A percentile compares a stretch with the other conserved stretches of the same genome.
phyloP scores from a whole-genome alignment of 2,329 filamentous ascomycete genomes.

The Penicillium oxalicum region DNA sequence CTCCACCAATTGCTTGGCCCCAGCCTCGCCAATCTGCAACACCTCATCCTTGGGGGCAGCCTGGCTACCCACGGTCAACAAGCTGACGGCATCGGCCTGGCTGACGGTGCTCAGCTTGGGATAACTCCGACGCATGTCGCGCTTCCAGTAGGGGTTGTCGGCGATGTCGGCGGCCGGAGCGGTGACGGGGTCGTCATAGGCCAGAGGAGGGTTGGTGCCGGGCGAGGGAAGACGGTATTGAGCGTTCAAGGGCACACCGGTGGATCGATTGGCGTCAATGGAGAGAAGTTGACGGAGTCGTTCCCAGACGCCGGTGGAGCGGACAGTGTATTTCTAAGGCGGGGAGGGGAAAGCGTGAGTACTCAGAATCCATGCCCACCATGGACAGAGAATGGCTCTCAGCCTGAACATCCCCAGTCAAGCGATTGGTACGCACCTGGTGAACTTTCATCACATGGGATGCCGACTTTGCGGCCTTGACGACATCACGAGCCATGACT shows the following conservation, averaged over 20 bases:
- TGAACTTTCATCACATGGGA: conserved; percentile 33
- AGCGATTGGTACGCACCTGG: conserved; percentile 25
- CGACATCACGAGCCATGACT: conserved; percentile 32
- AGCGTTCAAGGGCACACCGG: conserved; percentile 86
- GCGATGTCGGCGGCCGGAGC: conserved; percentile 79
- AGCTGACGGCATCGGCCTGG: conserved; percentile 77
- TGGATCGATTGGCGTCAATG: conserved; percentile 81
- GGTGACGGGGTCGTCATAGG: conserved; percentile 77
- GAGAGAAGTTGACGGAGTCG: conserved; percentile 69
- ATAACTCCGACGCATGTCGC: conserved; percentile 77
- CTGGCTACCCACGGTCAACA: conserved; percentile 79
- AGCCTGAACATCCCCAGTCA: too few species aligned
- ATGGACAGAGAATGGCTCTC: too few species aligned
- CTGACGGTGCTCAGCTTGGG: conserved; percentile 71
- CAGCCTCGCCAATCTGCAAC: conserved; percentile 66
- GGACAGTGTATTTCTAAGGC: conserved; percentile 85
- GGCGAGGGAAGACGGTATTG: conserved; percentile 85
- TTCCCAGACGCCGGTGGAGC: conserved; percentile 86
- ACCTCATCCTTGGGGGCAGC: conserved; percentile 72
- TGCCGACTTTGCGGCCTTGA: conserved; percentile 37
- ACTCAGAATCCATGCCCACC: too few species aligned
- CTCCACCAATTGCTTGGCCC: conserved; percentile 67
- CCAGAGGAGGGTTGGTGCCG: conserved; percentile 61
- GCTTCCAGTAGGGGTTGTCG: conserved; percentile 95
- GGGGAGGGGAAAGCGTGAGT: too few species aligned